Conservation (phyloP, 2,329 filamentous ascomycete genomes). For the Ceratocystis harringtonii region DNA sequence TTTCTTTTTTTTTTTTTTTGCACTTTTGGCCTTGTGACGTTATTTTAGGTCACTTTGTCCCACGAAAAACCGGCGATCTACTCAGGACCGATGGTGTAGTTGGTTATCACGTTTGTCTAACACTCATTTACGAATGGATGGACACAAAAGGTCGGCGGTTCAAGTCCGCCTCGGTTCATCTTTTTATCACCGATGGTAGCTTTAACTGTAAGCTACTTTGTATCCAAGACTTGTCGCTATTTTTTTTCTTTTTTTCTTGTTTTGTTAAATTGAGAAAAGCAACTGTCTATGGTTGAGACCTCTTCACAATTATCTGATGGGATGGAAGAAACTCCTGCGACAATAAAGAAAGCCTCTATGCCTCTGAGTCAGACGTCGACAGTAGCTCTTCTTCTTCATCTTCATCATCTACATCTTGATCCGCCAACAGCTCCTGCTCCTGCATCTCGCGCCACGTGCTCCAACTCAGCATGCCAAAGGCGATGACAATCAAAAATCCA, state of each 20-base stretch:
- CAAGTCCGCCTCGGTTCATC: slow-evolving; percentile 16
- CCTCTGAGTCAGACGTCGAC: slow-evolving; percentile 11
- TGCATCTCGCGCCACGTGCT: slow-evolving; percentile 89
- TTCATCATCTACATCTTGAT: slow-evolving; percentile 32
- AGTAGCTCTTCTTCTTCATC: slow-evolving; percentile 12
- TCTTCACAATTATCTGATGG: neutral
- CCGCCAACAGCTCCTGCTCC: slow-evolving; percentile 57
- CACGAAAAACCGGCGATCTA: rapidly evolving
- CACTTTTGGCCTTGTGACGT: neutral
- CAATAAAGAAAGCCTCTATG: slow-evolving; percentile 1
- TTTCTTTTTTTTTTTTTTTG: no score
- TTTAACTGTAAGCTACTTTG: neutral
- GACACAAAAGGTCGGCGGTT: slow-evolving; percentile 18
- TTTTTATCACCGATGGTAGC: neutral
- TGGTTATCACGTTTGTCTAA: slow-evolving; percentile 18
- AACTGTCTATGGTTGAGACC: neutral
- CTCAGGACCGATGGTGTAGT: slow-evolving; percentile 17
- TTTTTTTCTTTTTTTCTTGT: neutral
- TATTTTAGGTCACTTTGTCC: neutral
- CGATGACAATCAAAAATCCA: slow-evolving; percentile 73
- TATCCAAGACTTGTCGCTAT: neutral
- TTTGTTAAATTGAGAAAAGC: neutral
- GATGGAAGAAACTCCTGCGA: no score
- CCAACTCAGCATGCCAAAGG: slow-evolving; percentile 77
- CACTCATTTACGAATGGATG: slow-evolving; percentile 7